Evolutionary conservation across 75 land plant species (phyloP).

Genomic region (Chamaecyparis obtusa): DNA sequence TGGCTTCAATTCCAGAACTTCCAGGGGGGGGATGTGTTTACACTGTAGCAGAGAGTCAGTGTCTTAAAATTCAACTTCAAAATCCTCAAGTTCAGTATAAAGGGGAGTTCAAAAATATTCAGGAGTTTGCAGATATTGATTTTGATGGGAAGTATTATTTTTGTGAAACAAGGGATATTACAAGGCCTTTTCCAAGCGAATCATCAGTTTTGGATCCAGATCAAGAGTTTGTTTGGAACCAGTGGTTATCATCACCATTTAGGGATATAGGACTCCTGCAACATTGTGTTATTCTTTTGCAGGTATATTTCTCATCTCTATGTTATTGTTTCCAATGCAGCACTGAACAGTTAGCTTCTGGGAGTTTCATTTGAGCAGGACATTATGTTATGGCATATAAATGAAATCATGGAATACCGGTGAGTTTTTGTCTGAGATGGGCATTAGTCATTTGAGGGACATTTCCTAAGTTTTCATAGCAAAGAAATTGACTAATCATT

Average conservation of each 20-base stretch:
- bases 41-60: constrained; percentile 80
- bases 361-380: neutral
- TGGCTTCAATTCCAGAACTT: constrained; percentile 57
- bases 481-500: neutral
- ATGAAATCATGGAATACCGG: neutral
- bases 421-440: neutral
- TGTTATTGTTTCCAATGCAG: neutral
- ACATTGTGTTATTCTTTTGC: constrained; percentile 88
- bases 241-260: constrained; percentile 85
- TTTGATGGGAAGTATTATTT: constrained; percentile 92
- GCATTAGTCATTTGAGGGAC: neutral
- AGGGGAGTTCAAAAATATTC: constrained; percentile 75
- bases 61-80: constrained; percentile 74
- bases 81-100: constrained; percentile 87
- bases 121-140: constrained; percentile 72
- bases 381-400: neutral
- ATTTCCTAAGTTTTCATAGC: neutral
- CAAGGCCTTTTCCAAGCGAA: constrained; percentile 89
- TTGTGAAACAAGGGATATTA: constrained; percentile 93
- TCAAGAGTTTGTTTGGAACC: constrained; percentile 96
- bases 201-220: constrained; percentile 66
- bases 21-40: constrained; percentile 94
- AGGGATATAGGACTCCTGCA: constrained; percentile 73
- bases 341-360: neutral
- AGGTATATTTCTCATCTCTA: constrained; percentile 49